Conservation (phyloP, 1,139 yeast genomes). For the Geotrichum aggregatum region DNA sequence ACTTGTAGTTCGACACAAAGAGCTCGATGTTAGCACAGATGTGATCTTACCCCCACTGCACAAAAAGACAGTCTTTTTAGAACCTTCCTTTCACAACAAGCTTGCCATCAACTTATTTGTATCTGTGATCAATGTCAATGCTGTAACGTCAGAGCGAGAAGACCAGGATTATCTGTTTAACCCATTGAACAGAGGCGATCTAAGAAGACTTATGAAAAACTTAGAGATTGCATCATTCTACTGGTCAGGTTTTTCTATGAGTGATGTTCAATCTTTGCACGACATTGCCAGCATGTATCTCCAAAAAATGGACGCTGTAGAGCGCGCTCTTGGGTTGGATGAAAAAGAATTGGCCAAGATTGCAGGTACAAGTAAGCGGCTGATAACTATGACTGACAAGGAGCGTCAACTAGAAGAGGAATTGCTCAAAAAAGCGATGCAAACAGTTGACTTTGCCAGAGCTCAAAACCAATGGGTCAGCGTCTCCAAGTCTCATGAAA, state of each 20-base stretch:
- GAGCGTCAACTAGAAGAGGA: slow-evolving; percentile 52
- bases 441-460: slow-evolving; percentile 3
- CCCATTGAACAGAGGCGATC: slow-evolving; percentile 51
- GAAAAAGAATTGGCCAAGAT: not conserved
- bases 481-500: slow-evolving; percentile 16
- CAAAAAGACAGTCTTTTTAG: slow-evolving; percentile 53
- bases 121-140: slow-evolving; percentile 66
- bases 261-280: slow-evolving; percentile 47
- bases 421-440: slow-evolving; percentile 48
- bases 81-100: slow-evolving; percentile 60
- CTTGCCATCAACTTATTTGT: slow-evolving; percentile 59
- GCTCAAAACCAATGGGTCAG: slow-evolving; percentile 15
- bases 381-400: slow-evolving; percentile 37
- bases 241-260: slow-evolving; percentile 68
- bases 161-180: slow-evolving; percentile 71
- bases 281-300: slow-evolving; percentile 41
- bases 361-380: slow-evolving; percentile 16
- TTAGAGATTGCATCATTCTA: slow-evolving; percentile 64
- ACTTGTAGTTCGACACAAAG: slow-evolving; percentile 54
- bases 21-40: slow-evolving; percentile 51
- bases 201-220: slow-evolving; percentile 55
- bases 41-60: slow-evolving; percentile 56
- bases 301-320: slow-evolving; percentile 38
- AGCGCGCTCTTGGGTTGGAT: slow-evolving; percentile 41
- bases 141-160: slow-evolving; percentile 64